Conservation (phyloP, 2,329 filamentous ascomycete species). For the Penicillium digitatum region DNA sequence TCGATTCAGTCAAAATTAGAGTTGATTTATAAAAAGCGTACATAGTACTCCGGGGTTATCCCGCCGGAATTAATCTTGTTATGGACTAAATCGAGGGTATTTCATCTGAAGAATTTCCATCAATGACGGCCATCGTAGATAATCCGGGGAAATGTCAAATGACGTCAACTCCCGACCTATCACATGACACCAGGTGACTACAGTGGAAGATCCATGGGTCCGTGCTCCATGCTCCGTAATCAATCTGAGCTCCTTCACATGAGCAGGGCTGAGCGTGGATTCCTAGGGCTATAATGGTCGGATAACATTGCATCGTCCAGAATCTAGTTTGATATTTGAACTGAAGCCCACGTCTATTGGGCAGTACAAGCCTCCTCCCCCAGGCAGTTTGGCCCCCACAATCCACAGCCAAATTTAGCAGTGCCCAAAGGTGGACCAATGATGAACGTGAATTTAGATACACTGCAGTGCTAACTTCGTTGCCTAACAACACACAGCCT, state of each 20-base stretch:
- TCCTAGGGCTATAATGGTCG: not conserved
- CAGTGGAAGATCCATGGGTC: too few relatives aligned
- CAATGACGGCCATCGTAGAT: slow-evolving; percentile 2
- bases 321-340: not conserved
- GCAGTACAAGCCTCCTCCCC: not conserved
- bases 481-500: not conserved
- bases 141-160: slow-evolving; percentile 1
- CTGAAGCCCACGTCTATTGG: not conserved
- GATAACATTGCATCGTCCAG: not conserved
- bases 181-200: not conserved
- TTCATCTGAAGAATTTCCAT: slow-evolving; percentile 11
- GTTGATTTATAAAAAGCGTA: not conserved
- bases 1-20: not conserved
- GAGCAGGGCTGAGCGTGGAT: not conserved
- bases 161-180: not conserved
- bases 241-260: not conserved
- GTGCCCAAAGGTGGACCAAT: not conserved
- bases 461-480: not conserved
- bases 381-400: not conserved
- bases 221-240: not conserved
- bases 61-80: slow-evolving; percentile 24
- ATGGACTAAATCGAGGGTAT: slow-evolving; percentile 5
- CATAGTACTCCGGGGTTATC: slow-evolving; percentile 10
- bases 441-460: not conserved
- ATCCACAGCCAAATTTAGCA: not conserved